Conservation (phyloP, 1,284 basidiomycete genomes). For the Sanghuangporus baumii region DNA sequence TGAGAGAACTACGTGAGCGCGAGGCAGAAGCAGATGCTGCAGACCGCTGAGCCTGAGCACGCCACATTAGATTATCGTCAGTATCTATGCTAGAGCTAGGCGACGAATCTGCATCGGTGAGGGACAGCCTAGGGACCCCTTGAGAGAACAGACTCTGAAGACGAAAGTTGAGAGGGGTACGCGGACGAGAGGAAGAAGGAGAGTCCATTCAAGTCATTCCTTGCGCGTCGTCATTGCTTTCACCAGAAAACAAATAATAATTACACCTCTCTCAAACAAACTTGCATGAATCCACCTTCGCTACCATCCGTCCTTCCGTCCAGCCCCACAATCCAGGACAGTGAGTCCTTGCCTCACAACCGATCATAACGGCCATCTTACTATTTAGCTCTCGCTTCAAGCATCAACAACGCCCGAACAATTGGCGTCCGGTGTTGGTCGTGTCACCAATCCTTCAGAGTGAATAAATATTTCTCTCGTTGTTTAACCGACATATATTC, state of each 20-base stretch:
- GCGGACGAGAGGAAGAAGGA: constrained; percentile 2
- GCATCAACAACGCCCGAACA: constrained; percentile 45
- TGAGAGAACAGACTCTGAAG: constrained; percentile 9
- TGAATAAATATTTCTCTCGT: constrained; percentile 30
- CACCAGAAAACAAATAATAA: not conserved
- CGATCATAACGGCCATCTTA: not conserved
- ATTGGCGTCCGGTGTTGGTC: constrained; percentile 38
- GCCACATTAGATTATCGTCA: constrained; percentile 17
- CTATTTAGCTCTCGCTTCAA: constrained; percentile 20
- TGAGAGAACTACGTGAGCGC: not conserved
- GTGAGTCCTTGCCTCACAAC: constrained; percentile 30
- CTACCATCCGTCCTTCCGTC: constrained; percentile 53
- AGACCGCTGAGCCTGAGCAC: not conserved
- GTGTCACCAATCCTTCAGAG: constrained; percentile 49
- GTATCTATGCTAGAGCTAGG: not conserved
- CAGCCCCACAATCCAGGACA: constrained; percentile 45
- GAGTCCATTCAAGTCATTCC: not conserved
- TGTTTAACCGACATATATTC: not conserved
- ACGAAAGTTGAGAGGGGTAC: constrained; percentile 13
- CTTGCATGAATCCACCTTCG: constrained; percentile 16
- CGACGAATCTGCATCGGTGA: not conserved
- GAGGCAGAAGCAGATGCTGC: not conserved
- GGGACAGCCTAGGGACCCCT: constrained; percentile 6
- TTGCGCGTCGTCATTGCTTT: not conserved
- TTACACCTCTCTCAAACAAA: not conserved